A percentile compares a stretch with the other conserved stretches of the same genome.
Conservation (phyloP, 1,139 yeast genomes). For the Kurtzmaniella quercitrusa region DNA sequence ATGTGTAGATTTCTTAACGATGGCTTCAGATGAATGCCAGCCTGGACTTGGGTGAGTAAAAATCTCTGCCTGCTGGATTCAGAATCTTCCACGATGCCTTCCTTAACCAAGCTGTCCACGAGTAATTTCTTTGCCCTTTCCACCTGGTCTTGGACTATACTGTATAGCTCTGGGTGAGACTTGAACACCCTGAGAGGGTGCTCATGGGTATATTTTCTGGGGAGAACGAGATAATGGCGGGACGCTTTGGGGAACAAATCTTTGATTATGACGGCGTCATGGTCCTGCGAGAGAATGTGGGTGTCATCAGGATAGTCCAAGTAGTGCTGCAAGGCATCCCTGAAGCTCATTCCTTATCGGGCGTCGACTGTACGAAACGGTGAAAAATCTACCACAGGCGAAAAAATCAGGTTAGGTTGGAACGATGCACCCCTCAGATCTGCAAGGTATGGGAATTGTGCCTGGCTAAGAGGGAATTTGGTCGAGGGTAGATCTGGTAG, state of each 20-base stretch:
- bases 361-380: too few relatives aligned
- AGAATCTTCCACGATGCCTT: conserved; percentile 11
- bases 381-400: too few relatives aligned
- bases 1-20: conserved; percentile 66
- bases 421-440: not conserved
- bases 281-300: conserved; percentile 40
- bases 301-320: conserved; percentile 27
- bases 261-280: conserved; percentile 49
- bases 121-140: conserved; percentile 39
- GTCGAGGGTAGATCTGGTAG: too few relatives aligned
- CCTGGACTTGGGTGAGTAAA: conserved; percentile 37
- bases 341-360: conserved; percentile 25
- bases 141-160: conserved; percentile 32
- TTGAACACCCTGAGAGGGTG: conserved; percentile 56
- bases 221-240: conserved; percentile 60
- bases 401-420: too few relatives aligned
- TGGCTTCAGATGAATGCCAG: conserved; percentile 71
- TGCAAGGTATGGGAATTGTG: not conserved
- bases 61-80: conserved; percentile 13
- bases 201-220: conserved; percentile 40
- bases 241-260: conserved; percentile 65
- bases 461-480: too few relatives aligned
- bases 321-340: conserved; percentile 29
- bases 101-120: conserved; percentile 30
- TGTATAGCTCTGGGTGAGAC: conserved; percentile 26